phyloP scores from a whole-genome alignment of 2,329 filamentous ascomycete genomes.

The Monilinia laxa region DNA sequence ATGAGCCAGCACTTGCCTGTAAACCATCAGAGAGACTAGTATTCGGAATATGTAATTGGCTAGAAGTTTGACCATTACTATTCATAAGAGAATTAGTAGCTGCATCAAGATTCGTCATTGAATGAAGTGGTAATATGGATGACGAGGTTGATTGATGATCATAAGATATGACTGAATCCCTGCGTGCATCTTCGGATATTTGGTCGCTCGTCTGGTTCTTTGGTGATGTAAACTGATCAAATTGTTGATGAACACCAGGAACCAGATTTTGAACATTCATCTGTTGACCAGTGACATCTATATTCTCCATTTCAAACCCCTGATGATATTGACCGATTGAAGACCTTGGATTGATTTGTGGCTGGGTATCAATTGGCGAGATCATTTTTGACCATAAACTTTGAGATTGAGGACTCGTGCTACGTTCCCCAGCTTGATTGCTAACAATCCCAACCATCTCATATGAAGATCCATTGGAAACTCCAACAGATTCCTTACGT shows the following conservation, averaged over 20 bases:
- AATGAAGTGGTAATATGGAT: background rate
- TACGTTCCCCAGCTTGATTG: background rate
- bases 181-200: slow-evolving; percentile 1
- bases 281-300: background rate
- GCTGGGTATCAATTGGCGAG: background rate
- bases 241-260: background rate
- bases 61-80: background rate
- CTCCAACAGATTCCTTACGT: background rate
- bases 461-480: background rate
- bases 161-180: background rate
- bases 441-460: background rate
- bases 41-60: slow-evolving; percentile 3
- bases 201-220: background rate
- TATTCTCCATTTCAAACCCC: background rate
- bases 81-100: no score
- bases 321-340: background rate
- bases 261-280: background rate
- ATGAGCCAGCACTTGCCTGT: slow-evolving; percentile 14
- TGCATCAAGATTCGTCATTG: background rate
- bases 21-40: background rate
- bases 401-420: slow-evolving; percentile 1
- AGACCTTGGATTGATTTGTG: background rate
- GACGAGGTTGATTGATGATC: slow-evolving; percentile 1
- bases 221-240: background rate
- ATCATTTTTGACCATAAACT: background rate